Evolutionary conservation across 495 filamentous ascomycete genomes (phyloP), one percentile per base, ranked within the genome.

Genomic region (Bacidia gigantensis): DNA sequence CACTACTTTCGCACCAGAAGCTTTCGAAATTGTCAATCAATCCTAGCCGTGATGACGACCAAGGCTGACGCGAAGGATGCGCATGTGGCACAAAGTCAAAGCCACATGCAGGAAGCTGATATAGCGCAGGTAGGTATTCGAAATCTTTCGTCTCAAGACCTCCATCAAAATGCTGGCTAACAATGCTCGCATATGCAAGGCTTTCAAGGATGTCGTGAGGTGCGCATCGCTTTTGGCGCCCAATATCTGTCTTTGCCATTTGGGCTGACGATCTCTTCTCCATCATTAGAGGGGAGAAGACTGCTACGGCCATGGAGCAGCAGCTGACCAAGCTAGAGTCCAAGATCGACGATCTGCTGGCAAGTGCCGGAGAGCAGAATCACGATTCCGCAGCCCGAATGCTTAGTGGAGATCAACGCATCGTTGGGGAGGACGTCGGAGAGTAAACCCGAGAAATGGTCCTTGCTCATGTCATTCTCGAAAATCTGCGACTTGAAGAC

Each of bases 391-490:
- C 47, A 20, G 47, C 47, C 14, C 47, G 18, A 2, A 50, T 50
- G 47, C 47, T 50, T 64, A 95, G 95, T 63, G 66, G 71, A 26
- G 71, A 88, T 3, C 66, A 76, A 46, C 67, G 75, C 26, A 84
- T 81, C 54, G 83, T 97, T 49, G 74, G 67, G n/a, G 71, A 81
- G 18, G 80, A 74, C 22, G 74, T 77, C 14, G 14, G 14, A 35
- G 29, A 35, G 5, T 14, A n/a, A n/a, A n/a, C n/a, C n/a, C n/a
- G n/a, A n/a, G n/a, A n/a, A n/a, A n/a, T n/a, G n/a, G n/a, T n/a
- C n/a, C n/a, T n/a, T n/a, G n/a, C n/a, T n/a, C n/a, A n/a, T n/a
- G n/a, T n/a, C n/a, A n/a, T n/a, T n/a, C n/a, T n/a, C n/a, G n/a
- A n/a, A n/a, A n/a, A n/a, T n/a, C n/a, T n/a, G n/a, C n/a, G n/a